These are phyloP conservation scores for Periconia sp. DNA, from an alignment of 2,329 filamentous ascomycete species.

Conservation along the genomic window DNA sequence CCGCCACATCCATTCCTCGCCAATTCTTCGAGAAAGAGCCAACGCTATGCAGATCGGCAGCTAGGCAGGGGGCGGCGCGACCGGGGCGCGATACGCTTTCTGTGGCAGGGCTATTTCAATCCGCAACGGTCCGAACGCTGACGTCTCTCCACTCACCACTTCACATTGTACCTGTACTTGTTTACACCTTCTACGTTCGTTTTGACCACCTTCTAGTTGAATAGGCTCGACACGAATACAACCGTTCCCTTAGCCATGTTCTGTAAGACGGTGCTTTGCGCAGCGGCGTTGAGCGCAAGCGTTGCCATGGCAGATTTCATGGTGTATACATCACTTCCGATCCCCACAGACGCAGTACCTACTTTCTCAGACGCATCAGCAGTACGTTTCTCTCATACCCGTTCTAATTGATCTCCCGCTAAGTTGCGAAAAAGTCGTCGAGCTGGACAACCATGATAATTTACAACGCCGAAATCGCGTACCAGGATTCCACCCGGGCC, in stretches of 20 bases:
- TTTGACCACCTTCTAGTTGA: not conserved
- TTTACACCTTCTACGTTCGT: not conserved
- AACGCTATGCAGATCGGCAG: no score
- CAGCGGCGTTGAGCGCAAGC: constrained; percentile 12
- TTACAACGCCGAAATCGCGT: constrained; percentile 32
- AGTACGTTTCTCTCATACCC: constrained; percentile 11
- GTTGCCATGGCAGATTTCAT: constrained; percentile 35
- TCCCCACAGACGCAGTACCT: constrained; percentile 33
- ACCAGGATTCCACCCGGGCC: constrained; percentile 23
- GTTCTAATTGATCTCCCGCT: not conserved
- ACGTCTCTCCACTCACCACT: no score
- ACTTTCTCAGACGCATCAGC: constrained; percentile 28
- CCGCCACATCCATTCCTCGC: not conserved
- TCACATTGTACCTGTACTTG: no score
- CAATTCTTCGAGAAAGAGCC: no score
- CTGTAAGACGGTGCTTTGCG: constrained; percentile 1
- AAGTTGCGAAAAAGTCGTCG: constrained; percentile 20
- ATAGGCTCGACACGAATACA: not conserved
- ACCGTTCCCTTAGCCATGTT: constrained; percentile 3
- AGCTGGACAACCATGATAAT: constrained; percentile 36
- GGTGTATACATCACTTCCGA: constrained; percentile 38
- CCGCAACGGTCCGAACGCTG: no score
- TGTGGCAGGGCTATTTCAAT: no score
- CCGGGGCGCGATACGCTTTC: no score
- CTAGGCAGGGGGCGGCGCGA: no score